Evolutionary conservation across 805 yeast species (phyloP).

Genomic region (Diddensiella caesifluorescens): DNA sequence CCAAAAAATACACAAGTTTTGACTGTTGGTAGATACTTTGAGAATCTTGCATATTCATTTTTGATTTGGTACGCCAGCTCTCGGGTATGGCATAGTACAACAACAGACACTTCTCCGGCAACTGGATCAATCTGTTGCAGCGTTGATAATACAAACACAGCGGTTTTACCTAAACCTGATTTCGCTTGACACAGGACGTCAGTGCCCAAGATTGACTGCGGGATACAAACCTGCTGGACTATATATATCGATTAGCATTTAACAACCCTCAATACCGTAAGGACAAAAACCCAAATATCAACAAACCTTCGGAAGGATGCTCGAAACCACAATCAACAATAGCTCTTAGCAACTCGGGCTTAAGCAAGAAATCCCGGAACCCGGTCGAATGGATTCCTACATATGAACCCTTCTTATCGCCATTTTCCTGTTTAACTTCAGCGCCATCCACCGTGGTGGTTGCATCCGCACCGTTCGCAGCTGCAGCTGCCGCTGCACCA

Average conservation of each 20-base stretch:
- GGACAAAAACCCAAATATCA: constrained; percentile 16
- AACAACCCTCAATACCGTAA: no score
- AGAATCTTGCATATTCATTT: constrained; percentile 94
- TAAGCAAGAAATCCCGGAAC: constrained; percentile 93
- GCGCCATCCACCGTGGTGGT: constrained; percentile 32
- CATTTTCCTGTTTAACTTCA: constrained; percentile 35
- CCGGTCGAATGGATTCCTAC: constrained; percentile 98
- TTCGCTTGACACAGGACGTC: constrained; percentile 98
- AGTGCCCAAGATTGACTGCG: constrained; percentile 95
- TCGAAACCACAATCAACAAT: constrained; percentile 99
- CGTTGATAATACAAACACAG: constrained; percentile 93
- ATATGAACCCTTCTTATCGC: constrained; percentile 88
- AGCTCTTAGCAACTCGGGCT: constrained; percentile 95
- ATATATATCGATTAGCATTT: constrained; percentile 8
- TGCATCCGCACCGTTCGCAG: constrained; percentile 28
- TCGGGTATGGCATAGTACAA: constrained; percentile 97
- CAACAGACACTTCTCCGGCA: constrained; percentile 91
- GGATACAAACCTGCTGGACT: constrained; percentile 98
- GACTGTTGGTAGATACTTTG: constrained; percentile 97
- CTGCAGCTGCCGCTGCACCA: constrained; percentile 36
- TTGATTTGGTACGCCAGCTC: constrained; percentile 97
- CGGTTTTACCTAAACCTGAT: constrained; percentile 99
- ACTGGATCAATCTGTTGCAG: constrained; percentile 96
- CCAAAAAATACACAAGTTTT: constrained; percentile 96
- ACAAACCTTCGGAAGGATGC: constrained; percentile 98